A percentile compares a stretch with the other conserved stretches of the same genome.
Evolutionary conservation across 805 yeast species (phyloP).

Genomic region (Cyberlindnera maclurae): DNA sequence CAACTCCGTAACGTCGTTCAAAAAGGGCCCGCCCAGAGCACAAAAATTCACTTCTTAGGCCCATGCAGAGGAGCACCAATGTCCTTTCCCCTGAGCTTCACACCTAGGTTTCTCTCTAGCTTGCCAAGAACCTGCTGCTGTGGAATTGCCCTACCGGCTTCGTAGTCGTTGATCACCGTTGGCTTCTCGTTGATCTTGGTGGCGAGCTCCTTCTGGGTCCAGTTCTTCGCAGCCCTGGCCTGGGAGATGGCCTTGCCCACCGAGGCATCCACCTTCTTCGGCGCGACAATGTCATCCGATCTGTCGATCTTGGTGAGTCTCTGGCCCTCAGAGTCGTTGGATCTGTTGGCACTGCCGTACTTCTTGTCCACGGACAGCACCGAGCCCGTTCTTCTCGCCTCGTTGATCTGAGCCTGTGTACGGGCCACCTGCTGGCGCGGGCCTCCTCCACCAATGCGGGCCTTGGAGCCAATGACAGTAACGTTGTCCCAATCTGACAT

Average conservation of each 20-base stretch:
- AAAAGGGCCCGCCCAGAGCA: not conserved
- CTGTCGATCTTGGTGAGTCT: conserved; percentile 89
- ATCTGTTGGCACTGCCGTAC: conserved; percentile 58
- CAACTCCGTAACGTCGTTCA: conserved; percentile 1
- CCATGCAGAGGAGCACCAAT: conserved; percentile 78
- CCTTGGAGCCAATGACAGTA: conserved; percentile 83
- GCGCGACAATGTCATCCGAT: conserved; percentile 87
- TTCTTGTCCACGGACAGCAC: conserved; percentile 92
- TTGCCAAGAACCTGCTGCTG: conserved; percentile 91
- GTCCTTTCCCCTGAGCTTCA: conserved; percentile 92
- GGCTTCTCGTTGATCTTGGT: conserved; percentile 95
- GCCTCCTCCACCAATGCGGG: conserved; percentile 82
- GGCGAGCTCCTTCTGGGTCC: conserved; percentile 95
- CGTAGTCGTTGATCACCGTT: conserved; percentile 90
- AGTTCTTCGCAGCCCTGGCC: conserved; percentile 80
- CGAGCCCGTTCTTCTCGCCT: conserved; percentile 88
- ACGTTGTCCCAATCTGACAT: conserved; percentile 87
- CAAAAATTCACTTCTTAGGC: conserved; percentile 29
- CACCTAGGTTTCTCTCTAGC: conserved; percentile 89
- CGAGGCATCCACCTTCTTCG: conserved; percentile 72
- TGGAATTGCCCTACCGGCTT: conserved; percentile 93
- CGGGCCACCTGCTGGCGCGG: conserved; percentile 83
- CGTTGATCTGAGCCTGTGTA: conserved; percentile 72
- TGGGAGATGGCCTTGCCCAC: conserved; percentile 86
- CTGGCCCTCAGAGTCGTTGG: conserved; percentile 84